phyloP scores from a whole-genome alignment of 2,329 filamentous ascomycete species.

The Chrysoporthe deuterocubensis region DNA sequence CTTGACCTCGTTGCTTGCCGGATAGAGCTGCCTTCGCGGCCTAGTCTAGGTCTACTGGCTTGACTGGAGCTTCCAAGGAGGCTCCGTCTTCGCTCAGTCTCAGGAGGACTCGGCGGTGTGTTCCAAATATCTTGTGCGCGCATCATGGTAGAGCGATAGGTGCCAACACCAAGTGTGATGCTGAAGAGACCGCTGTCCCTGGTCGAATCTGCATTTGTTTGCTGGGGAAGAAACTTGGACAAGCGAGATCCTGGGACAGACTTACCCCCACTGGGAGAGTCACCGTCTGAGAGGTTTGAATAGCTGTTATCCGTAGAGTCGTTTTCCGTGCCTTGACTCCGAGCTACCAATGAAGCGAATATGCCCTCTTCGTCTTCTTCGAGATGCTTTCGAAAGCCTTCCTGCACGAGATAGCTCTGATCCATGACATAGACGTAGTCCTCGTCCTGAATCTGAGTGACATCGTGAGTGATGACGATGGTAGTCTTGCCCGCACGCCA shows the following conservation, averaged over 20 bases:
- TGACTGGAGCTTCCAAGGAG: neutral
- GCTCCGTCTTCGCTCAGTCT: neutral
- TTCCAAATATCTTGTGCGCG: constrained; percentile 3
- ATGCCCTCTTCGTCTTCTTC: constrained; percentile 47
- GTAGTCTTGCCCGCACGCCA: constrained; percentile 87
- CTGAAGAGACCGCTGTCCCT: constrained; percentile 21
- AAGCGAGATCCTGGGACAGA: constrained; percentile 14
- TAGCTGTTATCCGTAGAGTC: neutral
- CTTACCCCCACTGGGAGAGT: neutral
- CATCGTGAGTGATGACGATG: constrained; percentile 90
- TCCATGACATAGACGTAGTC: constrained; percentile 86
- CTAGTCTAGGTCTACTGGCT: neutral
- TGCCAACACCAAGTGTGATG: constrained; percentile 15
- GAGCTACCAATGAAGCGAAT: constrained; percentile 49
- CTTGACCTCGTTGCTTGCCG: constrained; percentile 12
- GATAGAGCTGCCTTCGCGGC: neutral
- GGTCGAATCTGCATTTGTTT: neutral
- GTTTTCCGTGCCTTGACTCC: constrained; percentile 27
- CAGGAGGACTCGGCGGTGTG: neutral
- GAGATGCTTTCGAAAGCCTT: constrained; percentile 66
- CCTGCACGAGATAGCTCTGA: constrained; percentile 66
- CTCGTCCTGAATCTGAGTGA: constrained; percentile 70
- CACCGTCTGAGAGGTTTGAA: neutral
- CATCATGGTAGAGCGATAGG: constrained; percentile 17
- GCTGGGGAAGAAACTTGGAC: constrained; percentile 12